Evolutionary conservation across 306 rosid genomes (phyloP), one percentile per base, ranked within the genome.

Genomic region (Castanopsis chinensis): DNA sequence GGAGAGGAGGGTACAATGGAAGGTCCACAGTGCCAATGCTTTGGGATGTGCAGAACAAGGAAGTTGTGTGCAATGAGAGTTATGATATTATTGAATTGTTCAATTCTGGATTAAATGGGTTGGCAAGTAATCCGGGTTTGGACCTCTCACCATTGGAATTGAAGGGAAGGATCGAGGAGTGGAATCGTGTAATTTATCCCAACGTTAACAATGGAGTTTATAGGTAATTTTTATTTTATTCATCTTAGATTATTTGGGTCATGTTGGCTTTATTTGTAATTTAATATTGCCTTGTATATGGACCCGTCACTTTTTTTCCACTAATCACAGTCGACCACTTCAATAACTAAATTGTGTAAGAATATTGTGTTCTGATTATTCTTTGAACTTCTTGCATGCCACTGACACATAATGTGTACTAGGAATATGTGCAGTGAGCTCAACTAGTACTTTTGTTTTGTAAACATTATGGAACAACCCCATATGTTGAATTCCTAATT

Each of bases 151-250:
- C 97, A 1, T 79, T 88, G 58, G 68, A 79, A 5, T 64, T 95
- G 86, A 91, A 81, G 85, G 91, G 67, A 6, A 77, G 82, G 86
- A 91, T 95, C 65, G 89, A 90, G 73, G 90, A 89, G 43, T 93
- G 99, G 99, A 90, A 91, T 82, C 76, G 71, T 49, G 52, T 91
- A 32, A 91, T 95, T 17, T 95, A 95, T 72, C 97, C 94, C 18
- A 86, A 88, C 63, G 97, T 95, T 19, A 95, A 93, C 43, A 95
- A 93, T 65, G 99, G 99, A 33, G 99, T 95, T 37, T 93, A 92
- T 57, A 92, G 97, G 97, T 92, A 71, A 86, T 10, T 21, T 19
- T 1, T 1, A 0, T 12, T 18, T 21, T 20, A 41, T 41, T 41
- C 45, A 0, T 8, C 45, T 8, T 41, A 41, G 45, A 41, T 41